Evolutionary conservation across 306 rosid genomes (phyloP).

Genomic region (cucumber (Cucumis sativus)): Cucumber_9930_V3 NC_026659.2:28775001-28775500

Average conservation of each 20-base stretch:
- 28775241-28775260: slow-evolving; percentile 6
- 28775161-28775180: slow-evolving; percentile 55
- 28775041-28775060: background rate
- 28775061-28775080: slow-evolving; percentile 87
- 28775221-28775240: slow-evolving; percentile 19
- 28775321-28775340: slow-evolving; percentile 40
- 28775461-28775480: slow-evolving; percentile 62
- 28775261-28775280: background rate
- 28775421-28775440: slow-evolving; percentile 97
- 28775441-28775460: slow-evolving; percentile 97
- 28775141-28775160: slow-evolving; percentile 44
- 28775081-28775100: slow-evolving; percentile 65
- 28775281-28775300: slow-evolving; percentile 9
- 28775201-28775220: slow-evolving; percentile 86
- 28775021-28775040: slow-evolving; percentile 7
- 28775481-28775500: background rate
- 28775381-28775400: slow-evolving; percentile 50
- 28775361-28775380: slow-evolving; percentile 24
- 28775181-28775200: slow-evolving; percentile 70
- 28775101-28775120: slow-evolving; percentile 91
- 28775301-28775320: slow-evolving; percentile 57
- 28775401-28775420: slow-evolving; percentile 85
- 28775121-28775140: slow-evolving; percentile 53
- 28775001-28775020: slow-evolving; percentile 6
- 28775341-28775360: slow-evolving; percentile 26